Percentiles rank a stretch among this genome's conserved stretches.
phyloP scores from a whole-genome alignment of 2,329 filamentous ascomycete genomes.

The Alternaria triticina region DNA sequence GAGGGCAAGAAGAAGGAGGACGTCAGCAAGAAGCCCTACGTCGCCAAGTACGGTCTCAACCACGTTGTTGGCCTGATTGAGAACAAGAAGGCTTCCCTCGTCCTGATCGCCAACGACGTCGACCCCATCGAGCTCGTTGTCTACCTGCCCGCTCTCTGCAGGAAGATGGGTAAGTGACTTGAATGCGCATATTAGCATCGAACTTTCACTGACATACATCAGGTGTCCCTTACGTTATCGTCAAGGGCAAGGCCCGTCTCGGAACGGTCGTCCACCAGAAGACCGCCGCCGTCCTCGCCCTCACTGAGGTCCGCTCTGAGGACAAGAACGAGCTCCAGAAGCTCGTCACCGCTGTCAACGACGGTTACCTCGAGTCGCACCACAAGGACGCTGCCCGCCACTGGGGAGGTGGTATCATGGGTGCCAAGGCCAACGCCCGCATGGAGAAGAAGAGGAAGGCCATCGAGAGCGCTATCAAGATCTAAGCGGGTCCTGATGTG shows the following conservation, averaged over 20 bases:
- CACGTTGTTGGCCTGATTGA: conserved; percentile 70
- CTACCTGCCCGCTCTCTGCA: conserved; percentile 98
- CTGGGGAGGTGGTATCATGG: conserved; percentile 99
- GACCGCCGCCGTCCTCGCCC: conserved; percentile 94
- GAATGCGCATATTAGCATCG: neutral
- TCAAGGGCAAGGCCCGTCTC: conserved; percentile 99
- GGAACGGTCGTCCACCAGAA: conserved; percentile 99
- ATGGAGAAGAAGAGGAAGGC: conserved; percentile 93
- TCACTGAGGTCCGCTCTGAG: conserved; percentile 96
- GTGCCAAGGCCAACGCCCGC: conserved; percentile 83
- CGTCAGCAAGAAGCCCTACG: conserved; percentile 99
- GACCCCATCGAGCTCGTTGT: conserved; percentile 99
- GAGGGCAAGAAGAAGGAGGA: conserved; percentile 99
- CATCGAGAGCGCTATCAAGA: conserved; percentile 93
- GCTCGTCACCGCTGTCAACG: conserved; percentile 95
- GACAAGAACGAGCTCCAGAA: conserved; percentile 99
- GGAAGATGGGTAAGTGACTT: conserved; percentile 82
- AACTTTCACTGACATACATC: neutral
- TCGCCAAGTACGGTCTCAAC: conserved; percentile 99
- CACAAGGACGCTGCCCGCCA: conserved; percentile 88
- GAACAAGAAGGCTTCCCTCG: conserved; percentile 99
- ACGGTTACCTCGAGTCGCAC: conserved; percentile 90
- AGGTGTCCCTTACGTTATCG: conserved; percentile 85
- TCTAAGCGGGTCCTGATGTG: conserved; percentile 65
- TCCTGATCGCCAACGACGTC: conserved; percentile 99